Base-by-base conservation (phyloP, 306 rosid genomes). In the Vigna unguiculata region DNA sequence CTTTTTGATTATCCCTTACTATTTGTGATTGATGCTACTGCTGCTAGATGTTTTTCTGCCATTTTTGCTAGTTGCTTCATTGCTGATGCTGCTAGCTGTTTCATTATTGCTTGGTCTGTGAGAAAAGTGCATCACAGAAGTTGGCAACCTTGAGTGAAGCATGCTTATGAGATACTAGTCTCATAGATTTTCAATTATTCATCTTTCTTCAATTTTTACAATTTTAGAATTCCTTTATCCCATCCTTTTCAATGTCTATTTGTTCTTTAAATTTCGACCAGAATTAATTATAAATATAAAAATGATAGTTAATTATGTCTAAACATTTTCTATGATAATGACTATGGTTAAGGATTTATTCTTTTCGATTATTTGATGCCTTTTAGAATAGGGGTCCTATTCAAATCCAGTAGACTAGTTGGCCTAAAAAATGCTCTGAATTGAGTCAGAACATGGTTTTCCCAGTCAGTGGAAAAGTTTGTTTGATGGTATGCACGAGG, bases 271-370 rank as follows among this genome's bases (percentile, higher is more conserved):
- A 46, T 21, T 78, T 78, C 6, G 15, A 20, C 14, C 9, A 58
- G 24, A 69, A 34, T 58, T 45, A 69, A 55, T 57, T 57, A 28
- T 59, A 28, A 59, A 70, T 71, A 60, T 70, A 28, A n/a, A 52
- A 61, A 17, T 65, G 24, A 61, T 62, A 40, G 9, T 40, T 9
- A 2, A 40, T 40, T 34, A 20, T 49, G n/a, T 8, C 59, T 67
- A 34, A 57, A 3, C 25, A 71, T 67, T 69, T 68, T 67, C 32
- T 53, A 9, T 67, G 41, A 24, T 46, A 48, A 58, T 58, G 19
- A 43, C 4, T 59, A 25, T 74, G 30, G 51, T 9, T 4, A 45
- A 48, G 48, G 48, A 48, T 22, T 34, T 66, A 6, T 74, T 75
- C 28, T 75, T 28, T 69, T 69, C 24, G 47, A 74, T n/a, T 17